Evolutionary conservation across 345 rosid species (phyloP).

Genomic region (Raphanus raphanistrum): DNA sequence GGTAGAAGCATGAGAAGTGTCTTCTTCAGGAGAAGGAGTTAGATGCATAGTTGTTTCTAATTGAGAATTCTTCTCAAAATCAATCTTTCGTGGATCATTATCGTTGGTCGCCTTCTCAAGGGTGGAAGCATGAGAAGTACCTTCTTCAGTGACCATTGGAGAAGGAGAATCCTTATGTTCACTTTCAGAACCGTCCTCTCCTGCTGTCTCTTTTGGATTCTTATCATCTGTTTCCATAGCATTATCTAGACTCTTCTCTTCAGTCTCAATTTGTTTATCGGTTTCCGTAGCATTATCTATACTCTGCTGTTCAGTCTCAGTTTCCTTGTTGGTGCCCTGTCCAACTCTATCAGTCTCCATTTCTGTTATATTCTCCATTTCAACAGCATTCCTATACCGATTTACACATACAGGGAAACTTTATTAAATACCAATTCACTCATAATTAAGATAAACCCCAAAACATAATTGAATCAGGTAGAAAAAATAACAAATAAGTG

Average conservation of each 20-base stretch:
- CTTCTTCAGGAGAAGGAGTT: constrained; percentile 16
- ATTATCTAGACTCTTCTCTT: constrained; percentile 13
- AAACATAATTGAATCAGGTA: background rate
- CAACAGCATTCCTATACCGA: constrained; percentile 30
- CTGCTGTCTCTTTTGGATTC: constrained; percentile 15
- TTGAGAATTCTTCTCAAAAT: constrained; percentile 30
- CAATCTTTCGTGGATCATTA: constrained; percentile 16
- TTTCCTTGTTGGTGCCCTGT: background rate
- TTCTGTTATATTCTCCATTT: constrained; percentile 28
- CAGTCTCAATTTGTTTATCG: background rate
- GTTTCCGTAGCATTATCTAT: background rate
- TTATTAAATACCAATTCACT: background rate
- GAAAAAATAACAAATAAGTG: background rate
- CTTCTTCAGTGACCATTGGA: constrained; percentile 31
- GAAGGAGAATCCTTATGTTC: constrained; percentile 34
- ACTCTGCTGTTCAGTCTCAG: constrained; percentile 17
- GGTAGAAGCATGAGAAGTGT: too few species aligned
- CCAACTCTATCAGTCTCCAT: constrained; percentile 20
- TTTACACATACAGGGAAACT: background rate
- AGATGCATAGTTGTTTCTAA: constrained; percentile 18
- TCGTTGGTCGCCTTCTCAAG: background rate
- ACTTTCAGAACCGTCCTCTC: constrained; percentile 9
- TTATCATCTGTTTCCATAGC: background rate
- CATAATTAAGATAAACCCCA: background rate
- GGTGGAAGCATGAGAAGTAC: background rate